Conservation (phyloP, 345 rosid genomes). For the Psidium friedrichsthalianum region DNA sequence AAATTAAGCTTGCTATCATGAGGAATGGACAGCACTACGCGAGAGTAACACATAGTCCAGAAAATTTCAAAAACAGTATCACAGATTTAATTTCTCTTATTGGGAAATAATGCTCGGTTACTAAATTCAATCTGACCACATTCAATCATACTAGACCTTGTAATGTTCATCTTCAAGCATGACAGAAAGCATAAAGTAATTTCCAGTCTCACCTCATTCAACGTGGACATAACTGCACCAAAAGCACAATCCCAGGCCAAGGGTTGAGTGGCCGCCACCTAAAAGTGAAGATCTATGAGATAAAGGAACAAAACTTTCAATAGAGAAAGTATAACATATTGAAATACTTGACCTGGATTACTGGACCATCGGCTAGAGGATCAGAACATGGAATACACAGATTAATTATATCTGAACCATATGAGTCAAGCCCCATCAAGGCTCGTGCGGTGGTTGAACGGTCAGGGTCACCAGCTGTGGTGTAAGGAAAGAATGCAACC, state of each 20-base stretch:
- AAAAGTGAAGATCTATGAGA: too few species aligned
- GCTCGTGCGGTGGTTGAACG: too few species aligned
- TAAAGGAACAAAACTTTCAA: too few species aligned
- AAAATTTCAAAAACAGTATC: background rate
- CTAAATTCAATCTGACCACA: background rate
- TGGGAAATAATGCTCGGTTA: background rate
- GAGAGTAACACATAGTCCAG: background rate
- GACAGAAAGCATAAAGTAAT: background rate
- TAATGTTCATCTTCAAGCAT: background rate
- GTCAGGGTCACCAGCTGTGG: too few species aligned
- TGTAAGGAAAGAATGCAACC: too few species aligned
- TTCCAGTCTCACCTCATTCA: too few species aligned
- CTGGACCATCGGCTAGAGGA: too few species aligned
- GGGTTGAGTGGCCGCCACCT: slow-evolving; percentile 36
- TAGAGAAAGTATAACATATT: background rate
- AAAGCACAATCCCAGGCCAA: too few species aligned
- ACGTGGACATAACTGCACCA: too few species aligned
- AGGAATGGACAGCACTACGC: background rate
- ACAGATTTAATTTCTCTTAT: background rate
- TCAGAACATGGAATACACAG: too few species aligned
- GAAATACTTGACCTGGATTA: background rate
- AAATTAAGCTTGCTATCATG: background rate
- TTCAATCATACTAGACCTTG: background rate
- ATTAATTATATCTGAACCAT: too few species aligned
- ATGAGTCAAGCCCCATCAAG: too few species aligned